Evolutionary conservation across 306 rosid species (phyloP).

Genomic region (Potentilla sterilis): DNA sequence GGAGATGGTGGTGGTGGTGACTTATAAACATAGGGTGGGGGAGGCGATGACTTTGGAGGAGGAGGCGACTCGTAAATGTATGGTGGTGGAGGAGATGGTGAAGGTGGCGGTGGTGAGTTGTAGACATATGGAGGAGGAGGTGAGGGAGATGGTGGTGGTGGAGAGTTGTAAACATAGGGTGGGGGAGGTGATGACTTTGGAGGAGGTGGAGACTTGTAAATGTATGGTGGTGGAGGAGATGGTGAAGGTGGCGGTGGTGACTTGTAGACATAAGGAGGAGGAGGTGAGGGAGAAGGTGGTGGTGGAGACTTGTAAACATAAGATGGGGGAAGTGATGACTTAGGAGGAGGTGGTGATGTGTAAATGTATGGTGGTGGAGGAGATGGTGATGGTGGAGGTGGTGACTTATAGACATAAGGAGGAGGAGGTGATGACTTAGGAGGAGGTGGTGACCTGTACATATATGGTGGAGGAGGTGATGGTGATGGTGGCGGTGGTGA

Average conservation of each 20-base stretch:
- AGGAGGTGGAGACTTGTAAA: background rate
- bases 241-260: background rate
- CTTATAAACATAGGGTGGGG: background rate
- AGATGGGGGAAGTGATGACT: background rate
- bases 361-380: background rate
- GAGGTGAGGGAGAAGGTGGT: background rate
- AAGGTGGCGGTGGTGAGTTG: background rate
- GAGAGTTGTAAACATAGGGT: background rate
- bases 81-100: background rate
- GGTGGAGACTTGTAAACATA: background rate
- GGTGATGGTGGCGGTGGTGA: conserved; percentile 21
- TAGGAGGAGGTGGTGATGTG: background rate
- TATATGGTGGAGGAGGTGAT: background rate
- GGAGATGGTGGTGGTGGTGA: background rate
- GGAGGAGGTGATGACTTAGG: background rate
- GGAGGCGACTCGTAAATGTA: background rate
- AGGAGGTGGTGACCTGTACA: background rate
- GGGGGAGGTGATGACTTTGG: background rate
- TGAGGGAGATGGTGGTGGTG: background rate
- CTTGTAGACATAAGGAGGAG: background rate
- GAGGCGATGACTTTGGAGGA: background rate
- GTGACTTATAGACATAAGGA: conserved; percentile 11
- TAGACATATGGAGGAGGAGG: background rate
- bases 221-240: background rate
- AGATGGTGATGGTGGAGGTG: background rate